Evolutionary conservation across 352 stramenopile species (phyloP).

Genomic region (Globisporangium acanthophoron): DNA sequence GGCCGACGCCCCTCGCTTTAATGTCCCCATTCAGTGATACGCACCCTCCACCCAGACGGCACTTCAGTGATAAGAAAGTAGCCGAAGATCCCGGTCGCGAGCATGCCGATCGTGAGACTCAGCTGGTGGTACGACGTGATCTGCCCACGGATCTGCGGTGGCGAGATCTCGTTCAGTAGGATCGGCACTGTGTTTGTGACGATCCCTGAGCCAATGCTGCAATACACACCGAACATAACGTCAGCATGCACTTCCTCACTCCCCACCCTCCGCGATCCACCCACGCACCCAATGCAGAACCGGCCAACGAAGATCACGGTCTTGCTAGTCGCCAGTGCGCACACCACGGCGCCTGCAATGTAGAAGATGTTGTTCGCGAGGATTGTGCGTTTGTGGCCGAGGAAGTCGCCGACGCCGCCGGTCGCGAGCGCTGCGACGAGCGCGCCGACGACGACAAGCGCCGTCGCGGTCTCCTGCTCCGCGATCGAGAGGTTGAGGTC

Average conservation of each 20-base stretch:
- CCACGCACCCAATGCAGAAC: conserved; percentile 41
- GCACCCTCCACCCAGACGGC: conserved; percentile 72
- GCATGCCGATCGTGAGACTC: conserved; percentile 84
- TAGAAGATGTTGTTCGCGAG: conserved; percentile 74
- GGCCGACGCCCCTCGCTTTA: no score
- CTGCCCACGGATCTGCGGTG: conserved; percentile 43
- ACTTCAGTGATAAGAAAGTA: conserved; percentile 76
- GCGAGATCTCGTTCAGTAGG: conserved; percentile 80
- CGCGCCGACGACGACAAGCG: conserved; percentile 68
- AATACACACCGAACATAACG: no score
- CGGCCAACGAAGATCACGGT: conserved; percentile 50
- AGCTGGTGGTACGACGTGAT: conserved; percentile 89
- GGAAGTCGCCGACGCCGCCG: conserved; percentile 39
- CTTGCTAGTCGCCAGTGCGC: conserved; percentile 56
- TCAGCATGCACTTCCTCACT: no score
- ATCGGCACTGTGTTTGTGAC: conserved; percentile 83
- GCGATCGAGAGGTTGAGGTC: conserved; percentile 69
- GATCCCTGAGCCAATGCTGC: conserved; percentile 54
- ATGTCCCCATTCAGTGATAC: conserved; percentile 4
- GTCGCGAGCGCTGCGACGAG: conserved; percentile 56
- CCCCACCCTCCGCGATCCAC: no score
- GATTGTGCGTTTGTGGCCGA: conserved; percentile 65
- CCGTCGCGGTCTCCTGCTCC: conserved; percentile 71
- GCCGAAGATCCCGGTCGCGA: conserved; percentile 67
- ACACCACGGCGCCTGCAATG: conserved; percentile 44